Evolutionary conservation across 2,329 filamentous ascomycete species (phyloP).

Genomic region (Dendryphion nanum): DNA sequence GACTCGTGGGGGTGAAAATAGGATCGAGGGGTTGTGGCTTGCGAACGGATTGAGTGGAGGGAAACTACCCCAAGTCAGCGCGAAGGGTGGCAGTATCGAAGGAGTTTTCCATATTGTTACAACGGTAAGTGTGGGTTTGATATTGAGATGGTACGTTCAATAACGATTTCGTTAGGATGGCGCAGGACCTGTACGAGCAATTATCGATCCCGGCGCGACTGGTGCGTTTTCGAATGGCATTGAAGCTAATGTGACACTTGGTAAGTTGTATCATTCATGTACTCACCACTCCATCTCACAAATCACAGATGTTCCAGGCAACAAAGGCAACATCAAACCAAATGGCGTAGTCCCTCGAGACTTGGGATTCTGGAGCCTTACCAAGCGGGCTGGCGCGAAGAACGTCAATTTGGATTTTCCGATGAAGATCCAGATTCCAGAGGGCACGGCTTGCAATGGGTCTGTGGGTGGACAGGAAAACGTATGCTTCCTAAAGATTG

Average conservation of each 20-base stretch:
- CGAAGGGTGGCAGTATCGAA: conserved; percentile 46
- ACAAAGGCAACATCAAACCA: conserved; percentile 16
- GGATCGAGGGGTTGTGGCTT: conserved; percentile 1
- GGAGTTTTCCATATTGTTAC: conserved; percentile 66
- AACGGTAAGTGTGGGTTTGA: conserved; percentile 21
- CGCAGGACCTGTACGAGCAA: conserved; percentile 60
- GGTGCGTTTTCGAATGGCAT: conserved; percentile 32
- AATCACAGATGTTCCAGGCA: conserved; percentile 12
- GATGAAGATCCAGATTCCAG: conserved; percentile 45
- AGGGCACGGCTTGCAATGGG: conserved; percentile 54
- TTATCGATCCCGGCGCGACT: conserved; percentile 59
- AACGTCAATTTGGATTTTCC: conserved; percentile 16
- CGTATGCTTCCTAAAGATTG: conserved; percentile 45
- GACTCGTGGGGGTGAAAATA: conserved; percentile 38
- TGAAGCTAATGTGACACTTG: conserved; percentile 9
- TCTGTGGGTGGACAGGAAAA: conserved; percentile 55
- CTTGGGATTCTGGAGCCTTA: conserved; percentile 6
- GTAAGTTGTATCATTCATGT: too few relatives aligned
- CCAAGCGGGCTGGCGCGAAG: conserved; percentile 10
- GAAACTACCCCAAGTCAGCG: conserved; percentile 57
- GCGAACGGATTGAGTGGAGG: conserved; percentile 30
- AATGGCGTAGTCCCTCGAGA: conserved; percentile 11
- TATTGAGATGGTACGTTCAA: not conserved
- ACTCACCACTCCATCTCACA: not conserved
- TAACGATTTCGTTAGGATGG: conserved; percentile 45